A percentile compares a stretch with the other conserved stretches of the same genome.
Evolutionary conservation across 2,329 filamentous ascomycete genomes (phyloP).

Genomic region (Hymenoscyphus occultus): DNA sequence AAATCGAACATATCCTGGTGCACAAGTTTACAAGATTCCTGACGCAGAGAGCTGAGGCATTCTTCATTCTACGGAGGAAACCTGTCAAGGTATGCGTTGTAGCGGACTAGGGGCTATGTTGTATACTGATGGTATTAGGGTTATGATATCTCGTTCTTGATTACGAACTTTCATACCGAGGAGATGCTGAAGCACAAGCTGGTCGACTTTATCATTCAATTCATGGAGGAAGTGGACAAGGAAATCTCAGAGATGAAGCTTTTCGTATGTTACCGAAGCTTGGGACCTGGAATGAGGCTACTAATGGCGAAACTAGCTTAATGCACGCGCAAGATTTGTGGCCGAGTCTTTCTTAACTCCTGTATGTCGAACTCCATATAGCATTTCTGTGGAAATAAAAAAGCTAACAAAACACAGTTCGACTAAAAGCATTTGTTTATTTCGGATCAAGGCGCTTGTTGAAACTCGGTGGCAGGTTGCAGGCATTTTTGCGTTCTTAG

Average conservation of each 20-base stretch:
- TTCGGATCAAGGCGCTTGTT: slow-evolving; percentile 1
- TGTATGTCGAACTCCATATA: slow-evolving; percentile 46
- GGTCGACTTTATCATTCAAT: slow-evolving; percentile 98
- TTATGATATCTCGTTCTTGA: slow-evolving; percentile 97
- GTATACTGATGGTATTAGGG: slow-evolving; percentile 53
- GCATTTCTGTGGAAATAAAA: not conserved
- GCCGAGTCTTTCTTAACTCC: slow-evolving; percentile 98
- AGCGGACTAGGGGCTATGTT: slow-evolving; percentile 6
- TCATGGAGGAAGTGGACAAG: slow-evolving; percentile 99
- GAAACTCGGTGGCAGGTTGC: slow-evolving; percentile 3
- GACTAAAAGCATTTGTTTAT: slow-evolving; percentile 3
- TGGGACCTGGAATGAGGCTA: not conserved
- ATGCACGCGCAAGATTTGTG: slow-evolving; percentile 94
- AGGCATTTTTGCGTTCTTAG: not conserved
- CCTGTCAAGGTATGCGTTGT: slow-evolving; percentile 72
- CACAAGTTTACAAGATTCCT: slow-evolving; percentile 98
- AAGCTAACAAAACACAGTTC: not conserved
- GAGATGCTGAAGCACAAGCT: slow-evolving; percentile 99
- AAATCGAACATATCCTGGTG: slow-evolving; percentile 96
- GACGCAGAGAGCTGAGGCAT: slow-evolving; percentile 92
- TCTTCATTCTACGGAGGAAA: slow-evolving; percentile 94
- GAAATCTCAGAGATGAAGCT: slow-evolving; percentile 99
- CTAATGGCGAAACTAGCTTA: slow-evolving; percentile 62
- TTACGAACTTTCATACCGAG: slow-evolving; percentile 98
- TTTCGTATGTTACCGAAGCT: slow-evolving; percentile 67